These are phyloP conservation scores for Moringa oleifera DNA, from an alignment of 345 rosid species.

Conservation along the genomic window DNA sequence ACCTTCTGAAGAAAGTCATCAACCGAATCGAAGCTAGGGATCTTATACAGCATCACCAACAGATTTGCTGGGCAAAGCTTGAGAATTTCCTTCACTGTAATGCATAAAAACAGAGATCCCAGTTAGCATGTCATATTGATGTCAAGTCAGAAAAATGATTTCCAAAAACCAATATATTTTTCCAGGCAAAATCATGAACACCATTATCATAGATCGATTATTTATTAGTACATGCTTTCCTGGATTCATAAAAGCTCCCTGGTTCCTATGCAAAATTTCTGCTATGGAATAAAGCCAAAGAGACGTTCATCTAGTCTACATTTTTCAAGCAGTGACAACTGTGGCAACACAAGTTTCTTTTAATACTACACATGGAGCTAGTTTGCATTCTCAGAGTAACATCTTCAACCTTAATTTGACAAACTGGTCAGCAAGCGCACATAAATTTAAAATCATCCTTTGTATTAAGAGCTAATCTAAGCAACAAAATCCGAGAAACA, in stretches of 20 bases:
- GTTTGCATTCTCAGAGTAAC: no score
- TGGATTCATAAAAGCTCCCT: background rate
- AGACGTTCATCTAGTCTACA: no score
- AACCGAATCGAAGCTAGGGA: conserved; percentile 61
- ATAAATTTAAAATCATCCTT: background rate
- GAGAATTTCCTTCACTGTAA: conserved; percentile 81
- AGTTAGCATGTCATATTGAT: background rate
- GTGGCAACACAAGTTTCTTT: no score
- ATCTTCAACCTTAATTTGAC: background rate
- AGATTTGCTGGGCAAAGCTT: conserved; percentile 60
- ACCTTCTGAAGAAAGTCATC: conserved; percentile 90
- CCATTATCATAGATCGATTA: background rate
- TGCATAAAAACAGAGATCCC: conserved; percentile 6
- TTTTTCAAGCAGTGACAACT: no score
- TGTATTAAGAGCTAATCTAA: background rate
- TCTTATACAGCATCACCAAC: conserved; percentile 76
- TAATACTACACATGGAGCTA: no score
- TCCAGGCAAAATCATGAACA: background rate
- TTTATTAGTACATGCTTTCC: background rate
- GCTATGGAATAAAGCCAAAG: no score
- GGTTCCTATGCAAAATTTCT: background rate
- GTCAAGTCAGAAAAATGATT: background rate
- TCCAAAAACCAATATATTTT: background rate
- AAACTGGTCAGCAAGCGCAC: background rate
- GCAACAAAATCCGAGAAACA: background rate